Evolutionary conservation across 2,329 filamentous ascomycete genomes (phyloP).

Genomic region (Colletotrichum camelliae): DNA sequence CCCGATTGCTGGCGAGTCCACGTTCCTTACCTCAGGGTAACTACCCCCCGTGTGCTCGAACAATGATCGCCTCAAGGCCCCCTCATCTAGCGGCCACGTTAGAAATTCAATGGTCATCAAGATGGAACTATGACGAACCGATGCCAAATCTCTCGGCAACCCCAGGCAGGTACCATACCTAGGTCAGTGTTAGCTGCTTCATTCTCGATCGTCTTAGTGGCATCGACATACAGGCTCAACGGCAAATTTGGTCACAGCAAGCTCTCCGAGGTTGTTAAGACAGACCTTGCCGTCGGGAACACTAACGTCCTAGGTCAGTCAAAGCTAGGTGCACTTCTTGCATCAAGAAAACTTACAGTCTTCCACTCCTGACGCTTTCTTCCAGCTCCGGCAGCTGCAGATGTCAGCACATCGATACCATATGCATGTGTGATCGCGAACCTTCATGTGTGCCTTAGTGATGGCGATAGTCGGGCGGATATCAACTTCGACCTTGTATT

Average conservation of each 20-base stretch:
- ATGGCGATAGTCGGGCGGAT: slow-evolving; percentile 91
- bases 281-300: slow-evolving; percentile 87
- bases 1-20: background rate
- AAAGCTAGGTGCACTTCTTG: background rate
- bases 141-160: slow-evolving; percentile 95
- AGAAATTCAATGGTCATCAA: slow-evolving; percentile 21
- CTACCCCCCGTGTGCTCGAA: slow-evolving; percentile 97
- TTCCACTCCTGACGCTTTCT: slow-evolving; percentile 81
- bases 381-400: slow-evolving; percentile 83
- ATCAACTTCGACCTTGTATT: slow-evolving; percentile 59
- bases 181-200: background rate
- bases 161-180: slow-evolving; percentile 82
- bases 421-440: slow-evolving; percentile 22
- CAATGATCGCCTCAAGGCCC: slow-evolving; percentile 80
- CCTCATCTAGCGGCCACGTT: slow-evolving; percentile 68
- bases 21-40: slow-evolving; percentile 75
- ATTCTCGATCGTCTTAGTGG: slow-evolving; percentile 7
- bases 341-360: slow-evolving; percentile 58
- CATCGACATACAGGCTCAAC: slow-evolving; percentile 81
- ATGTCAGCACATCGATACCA: slow-evolving; percentile 1
- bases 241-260: slow-evolving; percentile 94
- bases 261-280: slow-evolving; percentile 82
- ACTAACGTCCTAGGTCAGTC: slow-evolving; percentile 31
- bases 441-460: slow-evolving; percentile 92
- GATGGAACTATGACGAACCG: slow-evolving; percentile 50